Conservation (phyloP, 1,139 yeast species). For the Maudiozyma humilis region DNA sequence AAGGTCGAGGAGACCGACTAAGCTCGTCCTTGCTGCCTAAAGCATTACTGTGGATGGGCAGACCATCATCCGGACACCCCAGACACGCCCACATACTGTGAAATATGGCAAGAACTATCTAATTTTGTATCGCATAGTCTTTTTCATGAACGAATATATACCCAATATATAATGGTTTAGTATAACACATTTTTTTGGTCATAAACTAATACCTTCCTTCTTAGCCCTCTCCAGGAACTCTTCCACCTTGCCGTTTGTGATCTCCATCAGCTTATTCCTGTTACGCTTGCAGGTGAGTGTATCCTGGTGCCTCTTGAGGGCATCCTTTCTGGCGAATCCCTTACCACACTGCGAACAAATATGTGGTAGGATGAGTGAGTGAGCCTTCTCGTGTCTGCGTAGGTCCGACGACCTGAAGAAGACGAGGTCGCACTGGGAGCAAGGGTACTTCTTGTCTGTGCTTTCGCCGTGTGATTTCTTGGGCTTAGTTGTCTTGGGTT, state of each 20-base stretch:
- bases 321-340: constrained; percentile 77
- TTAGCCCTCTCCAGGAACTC: constrained; percentile 24
- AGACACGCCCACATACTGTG: too few relatives aligned
- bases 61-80: too few relatives aligned
- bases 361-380: constrained; percentile 31
- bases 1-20: constrained; percentile 13
- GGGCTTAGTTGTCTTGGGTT: not conserved
- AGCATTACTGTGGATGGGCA: not conserved
- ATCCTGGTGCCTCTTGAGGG: constrained; percentile 62
- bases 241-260: constrained; percentile 24
- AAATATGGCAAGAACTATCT: too few relatives aligned
- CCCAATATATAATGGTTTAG: constrained; percentile 12
- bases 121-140: constrained; percentile 7
- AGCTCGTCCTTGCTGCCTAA: constrained; percentile 6
- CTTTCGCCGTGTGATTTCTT: not conserved
- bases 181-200: not conserved
- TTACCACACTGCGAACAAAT: constrained; percentile 68
- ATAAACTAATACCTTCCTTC: constrained; percentile 13
- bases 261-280: constrained; percentile 38
- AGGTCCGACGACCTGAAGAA: constrained; percentile 28
- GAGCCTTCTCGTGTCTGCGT: constrained; percentile 29
- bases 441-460: constrained; percentile 12
- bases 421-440: constrained; percentile 25
- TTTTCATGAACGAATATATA: constrained; percentile 12
- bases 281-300: constrained; percentile 68